A percentile compares a stretch with the other conserved stretches of the same genome.
Conservation (phyloP, 257 asterid species). For the Agastache rugosa region DNA sequence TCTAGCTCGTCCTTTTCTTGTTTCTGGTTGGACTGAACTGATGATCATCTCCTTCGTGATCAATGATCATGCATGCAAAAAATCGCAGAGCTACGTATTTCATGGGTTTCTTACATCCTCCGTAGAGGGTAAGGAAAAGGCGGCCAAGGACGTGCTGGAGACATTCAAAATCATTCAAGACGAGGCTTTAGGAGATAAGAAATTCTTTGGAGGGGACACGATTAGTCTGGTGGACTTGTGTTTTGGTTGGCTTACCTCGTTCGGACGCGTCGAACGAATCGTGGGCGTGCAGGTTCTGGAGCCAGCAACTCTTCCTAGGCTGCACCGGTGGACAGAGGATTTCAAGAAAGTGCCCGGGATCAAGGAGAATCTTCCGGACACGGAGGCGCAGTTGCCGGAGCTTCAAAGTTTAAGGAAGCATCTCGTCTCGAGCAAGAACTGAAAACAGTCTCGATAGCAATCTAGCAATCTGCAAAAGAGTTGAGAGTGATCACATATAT, state of each 20-base stretch:
- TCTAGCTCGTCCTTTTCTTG: background rate
- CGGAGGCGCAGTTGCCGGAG: background rate
- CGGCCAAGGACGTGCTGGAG: background rate
- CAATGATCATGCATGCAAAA: background rate
- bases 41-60: background rate
- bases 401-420: background rate
- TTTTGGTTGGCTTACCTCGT: constrained; percentile 15
- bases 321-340: constrained; percentile 4
- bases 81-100: background rate
- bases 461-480: background rate
- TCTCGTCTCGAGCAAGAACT: constrained; percentile 5
- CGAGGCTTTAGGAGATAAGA: constrained; percentile 10
- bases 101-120: background rate
- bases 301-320: constrained; percentile 16
- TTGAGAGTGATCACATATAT: background rate
- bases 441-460: background rate
- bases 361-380: background rate
- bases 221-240: constrained; percentile 11
- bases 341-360: background rate
- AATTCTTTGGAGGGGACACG: constrained; percentile 1
- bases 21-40: background rate
- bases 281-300: constrained; percentile 1
- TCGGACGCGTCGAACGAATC: background rate
- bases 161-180: constrained; percentile 5
- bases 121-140: background rate